Conservation (phyloP, 208 protist genomes). For the Naegleria gruberi region DNA sequence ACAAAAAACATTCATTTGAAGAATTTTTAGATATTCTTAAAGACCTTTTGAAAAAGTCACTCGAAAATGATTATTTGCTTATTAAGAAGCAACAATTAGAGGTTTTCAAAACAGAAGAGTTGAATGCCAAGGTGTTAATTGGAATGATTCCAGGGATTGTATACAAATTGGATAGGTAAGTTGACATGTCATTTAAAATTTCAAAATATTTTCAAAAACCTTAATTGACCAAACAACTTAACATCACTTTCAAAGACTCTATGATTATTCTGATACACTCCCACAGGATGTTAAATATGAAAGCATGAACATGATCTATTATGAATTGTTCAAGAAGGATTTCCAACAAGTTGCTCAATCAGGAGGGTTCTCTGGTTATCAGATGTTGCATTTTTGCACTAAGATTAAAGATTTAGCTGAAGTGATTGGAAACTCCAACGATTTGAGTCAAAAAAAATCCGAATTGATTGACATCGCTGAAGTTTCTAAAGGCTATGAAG, state of each 20-base stretch:
- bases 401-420: background rate
- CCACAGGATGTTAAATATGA: background rate
- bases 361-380: background rate
- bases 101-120: background rate
- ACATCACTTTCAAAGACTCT: background rate
- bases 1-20: background rate
- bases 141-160: background rate
- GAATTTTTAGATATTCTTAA: background rate
- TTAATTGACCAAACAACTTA: too few relatives aligned
- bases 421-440: background rate
- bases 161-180: background rate
- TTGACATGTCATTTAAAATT: too few relatives aligned
- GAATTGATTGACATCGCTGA: background rate
- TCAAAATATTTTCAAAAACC: too few relatives aligned
- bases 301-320: background rate
- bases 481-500: background rate
- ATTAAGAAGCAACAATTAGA: background rate
- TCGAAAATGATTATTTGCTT: background rate
- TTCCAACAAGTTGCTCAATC: background rate
- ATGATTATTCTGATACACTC: background rate
- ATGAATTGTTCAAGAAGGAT: background rate
- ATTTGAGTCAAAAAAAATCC: background rate
- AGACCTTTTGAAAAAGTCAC: background rate
- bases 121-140: background rate
- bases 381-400: background rate